Percentiles rank a stretch among this genome's conserved stretches.
phyloP scores from a whole-genome alignment of 345 rosid genomes.

The Eucalyptus camaldulensis region DNA sequence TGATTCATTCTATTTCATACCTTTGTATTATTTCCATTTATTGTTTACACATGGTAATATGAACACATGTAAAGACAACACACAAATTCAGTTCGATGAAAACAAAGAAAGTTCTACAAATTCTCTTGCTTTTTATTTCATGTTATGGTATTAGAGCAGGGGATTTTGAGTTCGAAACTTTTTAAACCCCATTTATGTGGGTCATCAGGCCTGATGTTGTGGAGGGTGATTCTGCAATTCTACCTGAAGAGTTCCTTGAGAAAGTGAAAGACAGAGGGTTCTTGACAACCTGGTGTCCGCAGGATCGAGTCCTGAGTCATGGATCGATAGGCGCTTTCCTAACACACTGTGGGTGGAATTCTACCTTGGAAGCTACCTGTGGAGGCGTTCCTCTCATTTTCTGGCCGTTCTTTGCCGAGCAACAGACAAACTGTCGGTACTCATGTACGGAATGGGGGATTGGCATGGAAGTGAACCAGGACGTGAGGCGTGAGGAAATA shows the following conservation, averaged over 20 bases:
- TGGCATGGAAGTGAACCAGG: constrained; percentile 8
- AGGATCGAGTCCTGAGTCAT: constrained; percentile 9
- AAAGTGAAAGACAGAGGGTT: constrained; percentile 7
- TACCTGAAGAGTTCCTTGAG: constrained; percentile 3
- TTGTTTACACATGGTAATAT: no score
- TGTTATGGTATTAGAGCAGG: no score
- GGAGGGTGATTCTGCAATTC: constrained; percentile 1
- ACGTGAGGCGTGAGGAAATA: constrained; percentile 2
- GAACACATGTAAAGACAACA: no score
- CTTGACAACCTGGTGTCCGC: constrained; percentile 13
- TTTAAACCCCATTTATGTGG: constrained; percentile 11
- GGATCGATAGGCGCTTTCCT: constrained; percentile 10
- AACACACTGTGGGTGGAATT: constrained; percentile 31
- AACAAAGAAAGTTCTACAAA: no score
- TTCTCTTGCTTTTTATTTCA: no score
- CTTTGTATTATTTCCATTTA: no score
- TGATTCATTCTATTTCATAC: no score
- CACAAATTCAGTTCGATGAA: no score
- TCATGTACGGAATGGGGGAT: constrained; percentile 6
- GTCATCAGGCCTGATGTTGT: constrained; percentile 11
- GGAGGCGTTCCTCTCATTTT: constrained; percentile 9
- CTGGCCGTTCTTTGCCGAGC: constrained; percentile 23
- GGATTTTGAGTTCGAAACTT: no score
- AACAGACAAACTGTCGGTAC: constrained; percentile 10
- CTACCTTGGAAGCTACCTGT: constrained; percentile 1